phyloP scores from a whole-genome alignment of 1,284 basidiomycete genomes.

The Hypsizygus ulmarius region DNA sequence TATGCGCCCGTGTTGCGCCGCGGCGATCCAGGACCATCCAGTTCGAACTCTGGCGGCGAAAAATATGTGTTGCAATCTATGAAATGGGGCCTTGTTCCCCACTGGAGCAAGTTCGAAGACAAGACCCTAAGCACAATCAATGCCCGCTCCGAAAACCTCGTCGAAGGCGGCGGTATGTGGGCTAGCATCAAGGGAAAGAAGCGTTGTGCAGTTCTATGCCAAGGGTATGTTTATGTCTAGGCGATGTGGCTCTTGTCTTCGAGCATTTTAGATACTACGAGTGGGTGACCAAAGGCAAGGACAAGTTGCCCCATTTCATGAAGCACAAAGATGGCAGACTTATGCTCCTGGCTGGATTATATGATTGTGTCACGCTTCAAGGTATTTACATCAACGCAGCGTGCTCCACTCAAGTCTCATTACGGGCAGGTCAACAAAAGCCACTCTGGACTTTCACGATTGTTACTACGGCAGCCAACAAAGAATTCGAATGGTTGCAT shows the following conservation, averaged over 20 bases:
- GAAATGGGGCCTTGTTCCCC: conserved; percentile 91
- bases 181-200: conserved; percentile 73
- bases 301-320: conserved; percentile 79
- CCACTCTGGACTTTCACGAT: conserved; percentile 85
- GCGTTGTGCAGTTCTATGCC: conserved; percentile 75
- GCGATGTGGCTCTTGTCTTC: background rate
- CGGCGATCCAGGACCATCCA: conserved; percentile 23
- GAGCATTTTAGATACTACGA: conserved; percentile 73
- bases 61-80: conserved; percentile 61
- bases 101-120: conserved; percentile 78
- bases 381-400: conserved; percentile 33
- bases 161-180: conserved; percentile 80
- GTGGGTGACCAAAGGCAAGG: conserved; percentile 82
- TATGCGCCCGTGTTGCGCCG: conserved; percentile 65
- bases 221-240: conserved; percentile 56
- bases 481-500: conserved; percentile 77
- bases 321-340: conserved; percentile 63
- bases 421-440: conserved; percentile 45
- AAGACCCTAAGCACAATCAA: conserved; percentile 82
- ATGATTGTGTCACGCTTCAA: conserved; percentile 70
- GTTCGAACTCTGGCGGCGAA: background rate
- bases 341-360: conserved; percentile 88
- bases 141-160: conserved; percentile 80
- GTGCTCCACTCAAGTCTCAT: background rate
- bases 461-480: conserved; percentile 77